phyloP scores from a whole-genome alignment of 768 basidiomycete genomes.

The Hemileccinum rubropunctum region DNA sequence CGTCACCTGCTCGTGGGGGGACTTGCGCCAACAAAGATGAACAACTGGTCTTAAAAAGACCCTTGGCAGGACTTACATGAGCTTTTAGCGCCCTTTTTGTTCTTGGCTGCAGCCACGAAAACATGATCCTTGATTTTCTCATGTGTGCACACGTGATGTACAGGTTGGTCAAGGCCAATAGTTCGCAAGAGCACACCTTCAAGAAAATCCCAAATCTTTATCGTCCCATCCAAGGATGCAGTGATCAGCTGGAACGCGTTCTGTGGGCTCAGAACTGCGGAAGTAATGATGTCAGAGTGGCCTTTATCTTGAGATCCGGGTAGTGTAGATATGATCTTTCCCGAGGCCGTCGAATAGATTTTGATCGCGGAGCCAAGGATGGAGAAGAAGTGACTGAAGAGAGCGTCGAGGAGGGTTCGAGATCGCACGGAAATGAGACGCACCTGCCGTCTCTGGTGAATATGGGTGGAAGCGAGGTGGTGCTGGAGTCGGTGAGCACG shows the following conservation, averaged over 20 bases:
- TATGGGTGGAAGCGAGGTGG: slow-evolving; percentile 64
- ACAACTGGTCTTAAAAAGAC: neutral
- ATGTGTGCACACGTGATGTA: slow-evolving; percentile 71
- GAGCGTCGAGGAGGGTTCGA: slow-evolving; percentile 11
- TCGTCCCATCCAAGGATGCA: slow-evolving; percentile 74
- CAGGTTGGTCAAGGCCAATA: slow-evolving; percentile 64
- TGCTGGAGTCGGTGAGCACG: slow-evolving; percentile 64
- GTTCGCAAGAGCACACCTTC: slow-evolving; percentile 79
- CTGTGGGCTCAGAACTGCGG: slow-evolving; percentile 73
- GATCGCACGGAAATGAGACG: slow-evolving; percentile 16
- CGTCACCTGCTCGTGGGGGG: neutral
- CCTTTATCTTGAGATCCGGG: slow-evolving; percentile 46
- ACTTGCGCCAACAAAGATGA: slow-evolving; percentile 14
- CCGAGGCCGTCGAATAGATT: slow-evolving; percentile 77
- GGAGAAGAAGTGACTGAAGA: slow-evolving; percentile 81
- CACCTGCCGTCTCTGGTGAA: slow-evolving; percentile 91
- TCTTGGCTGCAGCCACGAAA: slow-evolving; percentile 64
- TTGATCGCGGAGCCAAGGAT: slow-evolving; percentile 79
- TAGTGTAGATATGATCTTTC: slow-evolving; percentile 82
- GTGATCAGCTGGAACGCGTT: slow-evolving; percentile 91
- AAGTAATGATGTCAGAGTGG: slow-evolving; percentile 59
- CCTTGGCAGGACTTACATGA: slow-evolving; percentile 11
- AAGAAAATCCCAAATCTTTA: slow-evolving; percentile 92
- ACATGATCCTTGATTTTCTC: slow-evolving; percentile 63
- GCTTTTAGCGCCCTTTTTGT: slow-evolving; percentile 42